Conservation (phyloP, 495 filamentous ascomycete species). For the Halenospora varia region DNA sequence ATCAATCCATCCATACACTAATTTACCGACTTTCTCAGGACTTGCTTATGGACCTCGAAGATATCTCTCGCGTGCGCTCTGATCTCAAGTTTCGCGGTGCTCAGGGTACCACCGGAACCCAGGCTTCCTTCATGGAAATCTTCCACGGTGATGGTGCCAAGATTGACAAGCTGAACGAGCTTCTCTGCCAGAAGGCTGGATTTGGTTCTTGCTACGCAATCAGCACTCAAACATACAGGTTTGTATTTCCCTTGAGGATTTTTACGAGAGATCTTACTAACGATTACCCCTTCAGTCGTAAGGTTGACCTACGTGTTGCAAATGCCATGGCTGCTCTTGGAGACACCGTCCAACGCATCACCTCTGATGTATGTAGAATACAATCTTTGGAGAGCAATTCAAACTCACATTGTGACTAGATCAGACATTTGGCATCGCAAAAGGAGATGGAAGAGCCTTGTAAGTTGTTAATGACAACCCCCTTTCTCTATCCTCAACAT, state of each 20-base stretch:
- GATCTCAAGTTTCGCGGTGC: slow-evolving; percentile 81
- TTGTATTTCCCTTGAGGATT: not conserved
- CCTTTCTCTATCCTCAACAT: no score
- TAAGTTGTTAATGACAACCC: no score
- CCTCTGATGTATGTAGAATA: slow-evolving; percentile 55
- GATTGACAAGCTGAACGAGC: slow-evolving; percentile 70
- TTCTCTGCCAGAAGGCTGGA: slow-evolving; percentile 80
- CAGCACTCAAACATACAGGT: slow-evolving; percentile 52
- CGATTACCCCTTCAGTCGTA: slow-evolving; percentile 65
- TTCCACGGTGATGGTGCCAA: slow-evolving; percentile 79
- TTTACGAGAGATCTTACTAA: not conserved
- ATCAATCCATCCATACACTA: no score
- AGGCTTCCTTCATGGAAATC: slow-evolving; percentile 46
- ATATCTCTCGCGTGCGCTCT: slow-evolving; percentile 69
- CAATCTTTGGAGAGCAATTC: not conserved
- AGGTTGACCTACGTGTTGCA: slow-evolving; percentile 76
- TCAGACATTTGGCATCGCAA: slow-evolving; percentile 62
- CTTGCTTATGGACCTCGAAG: slow-evolving; percentile 71
- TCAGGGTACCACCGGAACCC: slow-evolving; percentile 73
- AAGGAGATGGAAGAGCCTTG: slow-evolving; percentile 91
- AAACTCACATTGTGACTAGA: not conserved
- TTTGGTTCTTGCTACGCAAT: slow-evolving; percentile 72
- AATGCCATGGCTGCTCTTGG: slow-evolving; percentile 82
- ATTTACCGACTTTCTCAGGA: no score
- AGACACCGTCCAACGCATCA: slow-evolving; percentile 71